Conservation (phyloP, 2,329 filamentous ascomycete species). For the Neonectria ditissima region DNA sequence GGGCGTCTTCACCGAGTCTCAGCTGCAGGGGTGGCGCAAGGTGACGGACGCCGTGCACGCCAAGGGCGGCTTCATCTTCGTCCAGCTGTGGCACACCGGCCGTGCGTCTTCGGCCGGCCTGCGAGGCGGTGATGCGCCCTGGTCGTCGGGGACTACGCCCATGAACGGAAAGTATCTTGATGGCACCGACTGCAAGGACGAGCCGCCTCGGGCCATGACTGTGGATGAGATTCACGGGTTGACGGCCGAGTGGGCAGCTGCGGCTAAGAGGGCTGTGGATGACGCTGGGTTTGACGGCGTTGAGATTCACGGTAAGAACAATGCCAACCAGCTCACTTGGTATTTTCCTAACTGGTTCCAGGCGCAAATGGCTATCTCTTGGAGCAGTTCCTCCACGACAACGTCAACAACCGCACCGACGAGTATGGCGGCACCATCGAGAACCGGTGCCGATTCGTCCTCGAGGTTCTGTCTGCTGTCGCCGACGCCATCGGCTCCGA, state of each 20-base stretch:
- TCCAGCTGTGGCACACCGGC: slow-evolving; percentile 72
- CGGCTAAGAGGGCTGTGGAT: slow-evolving; percentile 66
- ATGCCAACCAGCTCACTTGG: too few species aligned
- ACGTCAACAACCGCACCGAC: slow-evolving; percentile 36
- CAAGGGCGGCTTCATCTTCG: slow-evolving; percentile 60
- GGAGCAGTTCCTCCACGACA: slow-evolving; percentile 36
- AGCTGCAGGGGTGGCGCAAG: slow-evolving; percentile 45
- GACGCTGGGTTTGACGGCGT: slow-evolving; percentile 75
- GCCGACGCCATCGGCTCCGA: slow-evolving; percentile 35
- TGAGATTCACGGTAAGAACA: slow-evolving; percentile 61
- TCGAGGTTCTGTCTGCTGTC: slow-evolving; percentile 35
- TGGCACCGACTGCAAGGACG: slow-evolving; percentile 40
- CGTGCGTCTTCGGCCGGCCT: slow-evolving; percentile 57
- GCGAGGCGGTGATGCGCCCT: slow-evolving; percentile 37
- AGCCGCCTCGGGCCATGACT: slow-evolving; percentile 71
- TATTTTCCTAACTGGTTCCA: slow-evolving; percentile 4
- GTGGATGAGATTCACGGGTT: slow-evolving; percentile 72
- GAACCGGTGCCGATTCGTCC: slow-evolving; percentile 37
- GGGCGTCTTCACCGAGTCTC: slow-evolving; percentile 46
- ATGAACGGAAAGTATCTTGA: slow-evolving; percentile 62
- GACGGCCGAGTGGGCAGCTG: slow-evolving; percentile 69
- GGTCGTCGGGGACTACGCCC: slow-evolving; percentile 44
- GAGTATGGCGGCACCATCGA: slow-evolving; percentile 37
- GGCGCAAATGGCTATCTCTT: slow-evolving; percentile 39
- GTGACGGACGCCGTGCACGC: slow-evolving; percentile 46